Evolutionary conservation across 2,329 filamentous ascomycete genomes (phyloP), one percentile per base, ranked within the genome.

Genomic region (Aureobasidium mangrovei): DNA sequence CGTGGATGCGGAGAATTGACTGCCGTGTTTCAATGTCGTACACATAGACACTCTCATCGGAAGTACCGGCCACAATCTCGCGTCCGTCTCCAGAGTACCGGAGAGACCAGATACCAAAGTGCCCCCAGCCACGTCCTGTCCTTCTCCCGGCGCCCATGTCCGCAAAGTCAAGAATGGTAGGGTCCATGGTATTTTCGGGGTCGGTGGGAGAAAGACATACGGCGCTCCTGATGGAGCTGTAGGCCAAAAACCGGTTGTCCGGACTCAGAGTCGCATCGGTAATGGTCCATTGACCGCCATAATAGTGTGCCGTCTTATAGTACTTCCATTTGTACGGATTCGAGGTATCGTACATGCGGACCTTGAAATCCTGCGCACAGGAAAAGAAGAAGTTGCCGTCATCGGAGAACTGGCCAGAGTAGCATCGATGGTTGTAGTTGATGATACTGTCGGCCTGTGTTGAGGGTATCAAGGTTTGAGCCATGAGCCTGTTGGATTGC

Each of bases 331-430:
- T 81, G 69, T 93, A 95, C 0, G 91, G 90, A 62, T 96, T 95
- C 1, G 88, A 91, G 0, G 93, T 97, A 68, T 97, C 91, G 70
- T 97, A 98, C 88, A 98, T 91, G 52, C 91, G 85, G 7, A 98
- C 90, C 61, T 83, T 86, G 72, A 95, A 95, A 69, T 97, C 91
- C 69, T 96, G 89, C 7, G 86, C 86, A 64, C 87, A 93, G 4
- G 86, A 84, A 67, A 91, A 97, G 74, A 96, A 97, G 74, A 97
- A 97, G 69, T 95, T 95, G 28, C 93, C 93, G 63, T 98, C 93
- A 60, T 94, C 88, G 0, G 89, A 95, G 67, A 97, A 98, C 66
- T 97, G 91, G 1, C 93, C 93, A 3, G 89, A 95, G 65, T 97
- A 97, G 52, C 93, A 91, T 39, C 88, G 83, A 4, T 85, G 79